Evolutionary conservation across 495 filamentous ascomycete genomes (phyloP).

Genomic region (Penicillium goetzii): DNA sequence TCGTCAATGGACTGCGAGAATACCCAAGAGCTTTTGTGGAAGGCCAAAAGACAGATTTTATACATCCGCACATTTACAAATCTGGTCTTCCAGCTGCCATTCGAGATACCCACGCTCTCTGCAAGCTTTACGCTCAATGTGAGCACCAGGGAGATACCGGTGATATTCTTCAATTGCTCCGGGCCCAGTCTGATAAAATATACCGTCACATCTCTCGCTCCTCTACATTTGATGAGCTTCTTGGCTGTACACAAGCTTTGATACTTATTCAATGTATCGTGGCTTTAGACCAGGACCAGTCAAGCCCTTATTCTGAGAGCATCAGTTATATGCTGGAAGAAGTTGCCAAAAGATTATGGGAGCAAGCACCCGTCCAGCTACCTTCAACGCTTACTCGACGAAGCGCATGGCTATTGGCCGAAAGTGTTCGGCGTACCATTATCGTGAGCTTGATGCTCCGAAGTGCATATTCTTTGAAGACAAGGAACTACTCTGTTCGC

Average conservation of each 20-base stretch:
- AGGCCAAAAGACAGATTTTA: not conserved
- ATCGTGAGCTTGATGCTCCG: constrained; percentile 42
- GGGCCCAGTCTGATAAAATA: constrained; percentile 27
- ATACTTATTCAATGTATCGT: constrained; percentile 44
- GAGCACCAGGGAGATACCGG: not conserved
- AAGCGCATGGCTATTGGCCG: constrained; percentile 50
- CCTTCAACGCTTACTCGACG: constrained; percentile 34
- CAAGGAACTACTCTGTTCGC: constrained; percentile 43
- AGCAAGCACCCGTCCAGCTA: constrained; percentile 33
- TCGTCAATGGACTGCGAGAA: not conserved
- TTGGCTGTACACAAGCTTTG: constrained; percentile 41
- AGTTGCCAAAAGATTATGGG: constrained; percentile 29
- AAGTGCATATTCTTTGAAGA: constrained; percentile 45
- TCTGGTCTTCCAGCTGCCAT: constrained; percentile 33
- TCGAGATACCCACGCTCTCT: constrained; percentile 30
- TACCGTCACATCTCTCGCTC: constrained; percentile 22
- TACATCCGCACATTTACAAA: constrained; percentile 37
- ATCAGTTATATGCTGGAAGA: constrained; percentile 28
- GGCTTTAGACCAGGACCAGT: constrained; percentile 31
- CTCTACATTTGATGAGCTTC: constrained; percentile 40
- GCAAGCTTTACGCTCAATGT: constrained; percentile 26
- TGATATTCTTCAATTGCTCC: constrained; percentile 30
- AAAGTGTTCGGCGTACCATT: constrained; percentile 49
- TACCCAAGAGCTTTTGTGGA: constrained; percentile 29
- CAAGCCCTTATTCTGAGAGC: constrained; percentile 27